Base-by-base conservation (phyloP, 2,329 filamentous ascomycete species). In the Volutella citrinella region DNA sequence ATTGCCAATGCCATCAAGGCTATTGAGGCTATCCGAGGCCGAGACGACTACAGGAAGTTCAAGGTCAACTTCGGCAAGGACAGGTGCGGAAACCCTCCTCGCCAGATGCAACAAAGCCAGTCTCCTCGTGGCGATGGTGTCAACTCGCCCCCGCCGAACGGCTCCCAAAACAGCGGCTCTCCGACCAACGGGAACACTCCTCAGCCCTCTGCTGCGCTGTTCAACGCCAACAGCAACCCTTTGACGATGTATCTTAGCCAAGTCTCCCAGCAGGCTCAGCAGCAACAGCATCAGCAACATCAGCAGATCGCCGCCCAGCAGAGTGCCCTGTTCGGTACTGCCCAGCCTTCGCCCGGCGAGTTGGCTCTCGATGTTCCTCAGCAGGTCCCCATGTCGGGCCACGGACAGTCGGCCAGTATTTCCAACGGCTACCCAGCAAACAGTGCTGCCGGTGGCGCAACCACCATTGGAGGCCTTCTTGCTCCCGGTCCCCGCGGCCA, bases 51-150 rank as follows among this genome's bases (percentile, higher is more conserved):
- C 74, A 87, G 82, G 65, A 83, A 93, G 54, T 98, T 98, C 80
- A 98, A 98, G 76, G 91, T 98, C 62, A 98, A 98, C 71, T 98
- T 98, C 60, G 93, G 93, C 65, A 98, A 98, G 70, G 93, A 98
- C 60, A 82, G 93, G 36, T 98, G 93, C 55, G 93, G 93, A 49
- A 98, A 98, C 67, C 85, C 93, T 32, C 93, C 93, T 27, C 83
- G 93, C 41, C 93, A 97, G 68, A 76, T 87, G 48, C 79, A 83
- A 60, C 68, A 84, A 48, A 70, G 74, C 33, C 76, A 84, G 55
- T 82, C 83, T 38, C 84, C 87, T 33, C 78, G 68, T 50, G 76
- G 68, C 40, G 82, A 83, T 32, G 77, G 72, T 32, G 66, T 74
- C 5, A 65, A 72, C 11, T 78, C 78, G 14, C 76, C 78, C 19